Evolutionary conservation across 2,329 filamentous ascomycete genomes (phyloP), one percentile per base, ranked within the genome.

Genomic region (Coniella vitis): DNA sequence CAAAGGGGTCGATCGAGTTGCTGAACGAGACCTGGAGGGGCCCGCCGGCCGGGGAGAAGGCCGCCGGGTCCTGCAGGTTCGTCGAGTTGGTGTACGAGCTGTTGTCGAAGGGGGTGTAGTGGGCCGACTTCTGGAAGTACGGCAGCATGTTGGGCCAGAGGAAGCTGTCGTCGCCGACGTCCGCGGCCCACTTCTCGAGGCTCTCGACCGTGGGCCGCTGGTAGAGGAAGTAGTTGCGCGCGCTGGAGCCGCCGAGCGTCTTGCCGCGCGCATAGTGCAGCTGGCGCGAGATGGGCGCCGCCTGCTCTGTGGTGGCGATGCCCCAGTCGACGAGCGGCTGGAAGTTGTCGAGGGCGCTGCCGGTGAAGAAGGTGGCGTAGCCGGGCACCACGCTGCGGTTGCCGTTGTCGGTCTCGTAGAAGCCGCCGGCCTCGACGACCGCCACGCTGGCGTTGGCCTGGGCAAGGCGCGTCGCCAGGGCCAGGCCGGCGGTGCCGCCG

Each of bases 261-360:
- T 50, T 52, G 1, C 47, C 47, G 8, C 47, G 41, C 14, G 50
- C 47, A 20, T 52, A 52, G 25, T 52, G 50, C 12, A 49, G 20
- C 13, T 35, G 31, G 14, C 50, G 37, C 4, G 38, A 32, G 12
- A 49, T 49, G 10, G 50, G 49, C 20, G 45, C 47, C 20, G 29
- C 37, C 14, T 43, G 38, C 21, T 41, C 20, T 2, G 32, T 38
- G 0, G 49, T 45, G 16, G 45, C 37, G 25, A 52, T 45, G 8
- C 46, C 47, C 49, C 49, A 52, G 46, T 52, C 49, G 29, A 52
- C 41, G 29, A 52, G 19, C 12, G 49, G 49, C 41, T 52, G 49
- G 32, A 20, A 43, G 16, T 41, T 43, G 32, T 29, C 9, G 29
- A 38, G 4, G 16, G 36, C 45, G 22, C 46, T 41, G 16, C 39